phyloP scores from a whole-genome alignment of 2,329 filamentous ascomycete species.

The Alternaria postmessia region DNA sequence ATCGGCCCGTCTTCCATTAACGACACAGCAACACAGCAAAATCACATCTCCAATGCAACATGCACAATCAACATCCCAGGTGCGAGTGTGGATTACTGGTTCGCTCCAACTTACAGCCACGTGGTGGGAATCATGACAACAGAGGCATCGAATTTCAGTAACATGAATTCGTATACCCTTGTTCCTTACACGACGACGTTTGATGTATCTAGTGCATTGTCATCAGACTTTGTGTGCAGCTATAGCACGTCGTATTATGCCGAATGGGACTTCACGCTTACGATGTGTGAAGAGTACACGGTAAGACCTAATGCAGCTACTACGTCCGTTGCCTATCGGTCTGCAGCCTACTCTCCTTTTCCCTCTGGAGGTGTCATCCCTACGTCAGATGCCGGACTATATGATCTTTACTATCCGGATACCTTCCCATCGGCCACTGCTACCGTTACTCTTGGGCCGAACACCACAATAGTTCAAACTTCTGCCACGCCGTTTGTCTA shows the following conservation, averaged over 20 bases:
- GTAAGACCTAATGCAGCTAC: constrained; percentile 42
- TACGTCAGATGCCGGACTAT: constrained; percentile 21
- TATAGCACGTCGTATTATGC: constrained; percentile 30
- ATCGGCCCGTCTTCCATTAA: not conserved
- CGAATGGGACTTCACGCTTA: constrained; percentile 32
- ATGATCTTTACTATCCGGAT: constrained; percentile 22
- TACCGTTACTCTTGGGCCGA: constrained; percentile 33
- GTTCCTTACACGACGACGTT: constrained; percentile 36
- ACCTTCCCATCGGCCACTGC: constrained; percentile 31
- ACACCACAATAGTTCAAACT: constrained; percentile 33
- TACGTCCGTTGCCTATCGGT: constrained; percentile 41
- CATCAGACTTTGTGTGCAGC: constrained; percentile 33
- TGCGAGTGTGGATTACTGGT: constrained; percentile 48
- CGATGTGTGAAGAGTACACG: constrained; percentile 33
- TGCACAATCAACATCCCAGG: constrained; percentile 48
- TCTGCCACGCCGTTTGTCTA: constrained; percentile 54
- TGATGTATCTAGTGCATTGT: constrained; percentile 34
- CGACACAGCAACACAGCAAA: constrained; percentile 7
- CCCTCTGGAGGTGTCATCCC: constrained; percentile 33
- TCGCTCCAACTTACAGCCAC: constrained; percentile 36
- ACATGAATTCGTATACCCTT: constrained; percentile 26
- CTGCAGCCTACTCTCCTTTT: constrained; percentile 28
- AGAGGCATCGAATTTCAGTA: constrained; percentile 27
- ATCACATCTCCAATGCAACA: constrained; percentile 23
- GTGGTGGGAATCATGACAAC: constrained; percentile 30